Evolutionary conservation across 83 land plant species (phyloP).

Genomic region (Larix sibirica): DNA sequence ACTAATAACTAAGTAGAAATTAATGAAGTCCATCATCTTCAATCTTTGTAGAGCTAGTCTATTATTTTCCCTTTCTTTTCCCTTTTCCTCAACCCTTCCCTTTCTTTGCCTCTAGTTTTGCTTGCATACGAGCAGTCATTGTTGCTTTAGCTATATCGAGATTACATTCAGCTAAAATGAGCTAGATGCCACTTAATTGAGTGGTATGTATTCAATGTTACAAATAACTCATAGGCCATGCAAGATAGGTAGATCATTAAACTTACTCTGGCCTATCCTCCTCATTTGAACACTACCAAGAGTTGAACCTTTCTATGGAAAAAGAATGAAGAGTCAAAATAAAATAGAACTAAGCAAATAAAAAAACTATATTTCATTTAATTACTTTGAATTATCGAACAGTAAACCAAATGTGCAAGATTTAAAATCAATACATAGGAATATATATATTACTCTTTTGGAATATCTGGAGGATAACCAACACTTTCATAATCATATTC

Average conservation of each 20-base stretch:
- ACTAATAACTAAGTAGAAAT: too few species aligned
- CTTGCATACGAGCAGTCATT: slow-evolving; percentile 88
- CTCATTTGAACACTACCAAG: slow-evolving; percentile 75
- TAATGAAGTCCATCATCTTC: background rate
- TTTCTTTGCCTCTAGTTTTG: slow-evolving; percentile 83
- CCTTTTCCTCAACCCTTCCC: slow-evolving; percentile 82
- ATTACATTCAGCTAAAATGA: background rate
- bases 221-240: background rate
- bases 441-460: slow-evolving; percentile 56
- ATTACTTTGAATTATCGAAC: background rate
- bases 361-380: background rate
- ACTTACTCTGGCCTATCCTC: slow-evolving; percentile 90
- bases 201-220: background rate
- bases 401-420: background rate
- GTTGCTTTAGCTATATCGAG: slow-evolving; percentile 78
- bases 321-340: background rate
- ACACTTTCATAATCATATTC: slow-evolving; percentile 92
- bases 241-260: slow-evolving; percentile 6
- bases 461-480: slow-evolving; percentile 93
- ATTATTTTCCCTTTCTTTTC: slow-evolving; percentile 43
- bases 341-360: background rate
- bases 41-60: background rate
- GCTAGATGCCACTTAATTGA: background rate
- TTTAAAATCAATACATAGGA: background rate
- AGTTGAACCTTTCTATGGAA: slow-evolving; percentile 81